Conservation (phyloP, 176 grass and related monocot species). For the Avena atlantica region DNA sequence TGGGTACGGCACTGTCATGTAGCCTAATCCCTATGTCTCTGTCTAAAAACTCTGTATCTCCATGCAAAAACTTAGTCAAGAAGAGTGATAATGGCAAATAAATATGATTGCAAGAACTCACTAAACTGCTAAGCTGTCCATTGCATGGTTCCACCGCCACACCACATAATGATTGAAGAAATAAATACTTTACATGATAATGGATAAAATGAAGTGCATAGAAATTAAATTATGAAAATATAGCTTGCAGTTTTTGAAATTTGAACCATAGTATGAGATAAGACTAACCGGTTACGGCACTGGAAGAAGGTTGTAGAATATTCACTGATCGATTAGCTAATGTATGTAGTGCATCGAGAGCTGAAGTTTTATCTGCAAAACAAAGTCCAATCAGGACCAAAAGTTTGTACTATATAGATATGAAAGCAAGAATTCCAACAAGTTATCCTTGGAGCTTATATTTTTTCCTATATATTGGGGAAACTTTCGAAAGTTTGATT, state of each 20-base stretch:
- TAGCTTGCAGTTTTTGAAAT: background rate
- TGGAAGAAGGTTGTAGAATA: constrained; percentile 76
- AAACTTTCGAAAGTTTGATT: background rate
- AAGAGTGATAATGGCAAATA: background rate
- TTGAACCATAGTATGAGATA: constrained; percentile 4
- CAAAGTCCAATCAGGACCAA: constrained; percentile 18
- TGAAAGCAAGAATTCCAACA: constrained; percentile 27
- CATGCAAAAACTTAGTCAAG: constrained; percentile 29
- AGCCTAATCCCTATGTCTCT: constrained; percentile 9
- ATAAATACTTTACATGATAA: constrained; percentile 32
- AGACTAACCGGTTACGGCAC: constrained; percentile 79
- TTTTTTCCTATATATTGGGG: background rate
- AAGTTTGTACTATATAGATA: background rate
- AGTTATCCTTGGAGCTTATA: constrained; percentile 5
- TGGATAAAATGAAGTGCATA: constrained; percentile 7
- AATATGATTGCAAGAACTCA: background rate
- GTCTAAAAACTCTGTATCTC: constrained; percentile 6
- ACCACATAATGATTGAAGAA: background rate
- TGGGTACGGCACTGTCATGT: background rate
- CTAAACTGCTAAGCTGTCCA: constrained; percentile 12
- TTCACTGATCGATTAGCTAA: constrained; percentile 90
- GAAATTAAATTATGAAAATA: constrained; percentile 35
- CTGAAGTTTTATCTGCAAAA: constrained; percentile 72
- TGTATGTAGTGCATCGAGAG: constrained; percentile 83
- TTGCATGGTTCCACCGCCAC: constrained; percentile 6